A percentile compares a stretch with the other conserved stretches of the same genome.
Conservation (phyloP, 352 stramenopile genomes). For the Phytophthora melonis region DNA sequence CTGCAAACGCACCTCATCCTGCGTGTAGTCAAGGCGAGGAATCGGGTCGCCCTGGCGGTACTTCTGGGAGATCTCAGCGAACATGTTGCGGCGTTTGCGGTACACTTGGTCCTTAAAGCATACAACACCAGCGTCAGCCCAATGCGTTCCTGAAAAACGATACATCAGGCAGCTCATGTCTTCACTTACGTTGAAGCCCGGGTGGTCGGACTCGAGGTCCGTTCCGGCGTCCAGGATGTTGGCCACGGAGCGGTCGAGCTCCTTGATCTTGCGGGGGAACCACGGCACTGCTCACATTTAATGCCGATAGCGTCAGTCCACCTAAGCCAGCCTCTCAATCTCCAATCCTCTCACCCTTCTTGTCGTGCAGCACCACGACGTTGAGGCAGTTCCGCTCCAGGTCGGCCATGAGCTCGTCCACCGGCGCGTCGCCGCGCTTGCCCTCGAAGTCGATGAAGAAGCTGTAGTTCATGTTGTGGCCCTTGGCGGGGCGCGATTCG, state of each 20-base stretch:
- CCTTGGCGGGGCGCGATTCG: slow-evolving; percentile 93
- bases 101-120: slow-evolving; percentile 87
- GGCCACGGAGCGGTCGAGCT: slow-evolving; percentile 79
- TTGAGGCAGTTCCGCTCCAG: slow-evolving; percentile 90
- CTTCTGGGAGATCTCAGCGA: slow-evolving; percentile 90
- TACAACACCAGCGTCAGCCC: not conserved
- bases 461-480: slow-evolving; percentile 86
- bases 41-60: slow-evolving; percentile 94
- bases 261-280: slow-evolving; percentile 88
- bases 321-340: not conserved
- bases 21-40: slow-evolving; percentile 94
- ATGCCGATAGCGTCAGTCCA: not conserved
- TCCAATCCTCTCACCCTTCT: slow-evolving; percentile 73
- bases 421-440: slow-evolving; percentile 72
- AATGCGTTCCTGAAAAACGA: too few relatives aligned
- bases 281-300: slow-evolving; percentile 63
- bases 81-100: slow-evolving; percentile 84
- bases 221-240: slow-evolving; percentile 95
- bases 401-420: slow-evolving; percentile 90
- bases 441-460: slow-evolving; percentile 96
- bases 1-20: slow-evolving; percentile 83
- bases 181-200: slow-evolving; percentile 92
- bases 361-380: slow-evolving; percentile 94
- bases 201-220: slow-evolving; percentile 95
- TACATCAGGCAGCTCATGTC: too few relatives aligned